These are phyloP conservation scores for Cyberlindnera americana DNA, from an alignment of 805 yeast genomes.

Conservation along the genomic window DNA sequence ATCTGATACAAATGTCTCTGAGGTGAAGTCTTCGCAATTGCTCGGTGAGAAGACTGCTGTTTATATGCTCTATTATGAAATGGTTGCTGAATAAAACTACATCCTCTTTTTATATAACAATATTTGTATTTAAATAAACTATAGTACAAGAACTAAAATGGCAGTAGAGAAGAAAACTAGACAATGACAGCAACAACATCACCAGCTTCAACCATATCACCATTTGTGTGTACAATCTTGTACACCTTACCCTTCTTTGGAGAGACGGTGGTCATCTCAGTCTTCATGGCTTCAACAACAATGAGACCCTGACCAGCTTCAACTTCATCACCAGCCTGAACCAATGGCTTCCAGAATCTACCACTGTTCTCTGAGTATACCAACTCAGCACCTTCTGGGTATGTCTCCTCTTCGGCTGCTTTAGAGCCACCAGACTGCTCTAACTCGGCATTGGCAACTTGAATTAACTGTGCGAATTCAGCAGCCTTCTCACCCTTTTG, in stretches of 20 bases:
- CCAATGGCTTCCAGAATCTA: conserved; percentile 91
- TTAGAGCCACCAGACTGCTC: conserved; percentile 48
- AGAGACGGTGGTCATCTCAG: conserved; percentile 87
- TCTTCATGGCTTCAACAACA: conserved; percentile 97
- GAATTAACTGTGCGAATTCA: conserved; percentile 81
- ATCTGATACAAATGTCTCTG: conserved; percentile 71
- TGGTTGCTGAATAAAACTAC: conserved; percentile 20
- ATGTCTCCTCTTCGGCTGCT: conserved; percentile 46
- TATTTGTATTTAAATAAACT: background rate
- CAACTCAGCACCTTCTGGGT: conserved; percentile 74
- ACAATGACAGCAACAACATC: conserved; percentile 85
- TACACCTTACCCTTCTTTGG: conserved; percentile 67
- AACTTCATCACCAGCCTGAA: conserved; percentile 72
- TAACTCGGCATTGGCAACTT: conserved; percentile 73
- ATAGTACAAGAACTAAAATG: background rate
- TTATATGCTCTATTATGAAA: conserved; percentile 81
- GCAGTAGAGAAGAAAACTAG: conserved; percentile 19
- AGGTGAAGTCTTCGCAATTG: conserved; percentile 54
- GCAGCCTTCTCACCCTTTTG: conserved; percentile 82
- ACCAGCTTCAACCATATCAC: conserved; percentile 97
- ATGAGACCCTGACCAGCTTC: conserved; percentile 73
- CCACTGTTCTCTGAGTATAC: conserved; percentile 97
- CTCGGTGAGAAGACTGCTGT: conserved; percentile 70
- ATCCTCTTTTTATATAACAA: background rate
- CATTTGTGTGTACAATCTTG: conserved; percentile 74